Base-by-base conservation (phyloP, 805 yeast species). In the Candida anglica region DNA sequence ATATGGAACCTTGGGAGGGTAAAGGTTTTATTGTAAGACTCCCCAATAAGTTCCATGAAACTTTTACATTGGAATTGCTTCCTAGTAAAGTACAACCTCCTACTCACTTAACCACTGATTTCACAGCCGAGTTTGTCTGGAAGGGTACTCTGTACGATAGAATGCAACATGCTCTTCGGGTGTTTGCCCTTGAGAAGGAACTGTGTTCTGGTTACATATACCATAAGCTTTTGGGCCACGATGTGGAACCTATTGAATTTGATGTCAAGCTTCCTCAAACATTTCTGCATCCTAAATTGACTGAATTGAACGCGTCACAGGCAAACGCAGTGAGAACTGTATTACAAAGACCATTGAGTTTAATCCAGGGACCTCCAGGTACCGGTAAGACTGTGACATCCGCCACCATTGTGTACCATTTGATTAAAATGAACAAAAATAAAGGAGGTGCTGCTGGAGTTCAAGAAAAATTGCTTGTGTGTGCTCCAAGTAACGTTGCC, bases 401-500 rank as follows among this genome's bases (percentile, higher is more conserved):
- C 0, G 91, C 96, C 2, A 81, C 95, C 0, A 85, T 89, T 38
- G 75, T 88, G 19, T 81, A 85, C 46, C 95, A 86, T 48, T 62
- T 87, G 34, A 69, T 79, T 3, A 75, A 77, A 38, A 50, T 79
- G 40, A 76, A 75, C 46, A 30, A 30, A 15, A n/a, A 15, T 19
- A 19, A 14, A 14, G 10, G 17, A 15, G 27, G 27, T 11, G 23
- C 23, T 8, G 23, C 8, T 20, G 23, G 10, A 11, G 23, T 9
- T 20, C 10, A 75, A 36, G 79, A 76, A 30, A 75, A 76, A 41
- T 77, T 88, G 6, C 67, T 89, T 26, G 96, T 88, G 3, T 86
- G 96, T 67, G 96, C 97, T 3, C 96, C 97, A 15, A 88, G 96
- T 15, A 89, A 89, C 57, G 91, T 89, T 32, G 97, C 96, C 0